Base-by-base conservation (phyloP, 805 yeast genomes). In the Ogataea wickerhamii region DNA sequence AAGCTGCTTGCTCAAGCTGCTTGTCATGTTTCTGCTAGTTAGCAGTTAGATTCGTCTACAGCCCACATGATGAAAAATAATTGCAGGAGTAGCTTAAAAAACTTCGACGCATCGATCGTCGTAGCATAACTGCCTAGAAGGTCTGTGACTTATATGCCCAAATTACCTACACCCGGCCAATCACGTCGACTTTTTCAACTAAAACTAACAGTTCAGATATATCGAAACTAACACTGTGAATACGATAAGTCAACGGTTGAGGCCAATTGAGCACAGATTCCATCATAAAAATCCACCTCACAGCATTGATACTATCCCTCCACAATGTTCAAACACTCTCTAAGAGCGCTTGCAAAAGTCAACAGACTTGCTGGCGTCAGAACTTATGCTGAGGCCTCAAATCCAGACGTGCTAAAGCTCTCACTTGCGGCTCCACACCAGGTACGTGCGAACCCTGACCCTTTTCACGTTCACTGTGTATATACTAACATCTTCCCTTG, bases 371-470 rank as follows among this genome's bases (percentile, higher is more conserved):
- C 73, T 44, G 78, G 76, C 53, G 80, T 76, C 67, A 83, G 96
- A 80, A 73, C 83, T 45, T 91, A 89, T 66, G 98, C 98, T 56
- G 95, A 91, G 54, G 74, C 71, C 28, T 51, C 76, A 38, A 44
- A 48, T 48, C 65, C 82, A 46, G 93, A 82, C 60, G 80, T 80
- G 52, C 76, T 93, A 66, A 87, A 81, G 66, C 75, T 93, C 60
- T 84, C 95, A 41, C 78, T 93, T 58, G 91, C 96, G 42, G 77
- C 89, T 56, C 98, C 98, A 51, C 88, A 86, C 65, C 80, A 82
- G 67, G 58, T 54, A 55, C 35, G 58, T 55, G 4, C 25, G 11
- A 22, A 8, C 25, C 12, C n/a, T n/a, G n/a, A n/a, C n/a, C n/a
- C n/a, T n/a, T n/a, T n/a, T n/a, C n/a, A n/a, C n/a, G n/a, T n/a